A percentile compares a stretch with the other conserved stretches of the same genome.
Evolutionary conservation across 176 grass and related monocot genomes (phyloP).

Genomic region (Triticum monococcum): DNA sequence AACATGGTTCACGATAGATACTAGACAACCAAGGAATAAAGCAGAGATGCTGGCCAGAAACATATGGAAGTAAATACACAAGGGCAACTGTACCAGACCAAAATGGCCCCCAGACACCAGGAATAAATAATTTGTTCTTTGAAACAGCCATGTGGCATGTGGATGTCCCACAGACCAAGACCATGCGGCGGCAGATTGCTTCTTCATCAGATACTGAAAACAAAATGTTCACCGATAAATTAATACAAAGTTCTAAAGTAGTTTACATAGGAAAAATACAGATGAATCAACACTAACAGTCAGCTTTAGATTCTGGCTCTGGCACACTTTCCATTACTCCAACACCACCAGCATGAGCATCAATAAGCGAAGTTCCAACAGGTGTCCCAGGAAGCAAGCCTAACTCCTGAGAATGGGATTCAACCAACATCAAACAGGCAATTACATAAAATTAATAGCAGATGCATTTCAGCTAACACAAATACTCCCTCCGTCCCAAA

Average conservation of each 20-base stretch:
- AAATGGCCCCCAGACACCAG: constrained; percentile 94
- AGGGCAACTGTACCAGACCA: constrained; percentile 77
- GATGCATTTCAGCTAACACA: constrained; percentile 13
- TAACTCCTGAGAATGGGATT: constrained; percentile 62
- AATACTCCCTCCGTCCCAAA: neutral
- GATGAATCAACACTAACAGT: constrained; percentile 38
- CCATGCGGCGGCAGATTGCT: constrained; percentile 69
- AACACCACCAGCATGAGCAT: constrained; percentile 96
- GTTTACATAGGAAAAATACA: constrained; percentile 5
- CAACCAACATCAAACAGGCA: neutral
- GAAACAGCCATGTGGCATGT: constrained; percentile 98
- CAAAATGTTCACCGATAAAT: constrained; percentile 17
- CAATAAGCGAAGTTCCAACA: constrained; percentile 91
- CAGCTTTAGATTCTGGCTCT: constrained; percentile 47
- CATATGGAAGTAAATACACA: constrained; percentile 6
- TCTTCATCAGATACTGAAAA: constrained; percentile 60
- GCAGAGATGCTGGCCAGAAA: constrained; percentile 17
- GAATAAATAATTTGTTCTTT: constrained; percentile 72
- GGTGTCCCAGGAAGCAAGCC: constrained; percentile 73
- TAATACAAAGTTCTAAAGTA: neutral
- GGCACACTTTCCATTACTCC: constrained; percentile 82
- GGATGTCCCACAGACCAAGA: constrained; percentile 95
- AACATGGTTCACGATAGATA: constrained; percentile 9
- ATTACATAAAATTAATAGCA: neutral
- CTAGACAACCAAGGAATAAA: constrained; percentile 15